These are phyloP conservation scores for Xylariaceae sp. DNA, from an alignment of 2,329 filamentous ascomycete genomes.

Conservation along the genomic window DNA sequence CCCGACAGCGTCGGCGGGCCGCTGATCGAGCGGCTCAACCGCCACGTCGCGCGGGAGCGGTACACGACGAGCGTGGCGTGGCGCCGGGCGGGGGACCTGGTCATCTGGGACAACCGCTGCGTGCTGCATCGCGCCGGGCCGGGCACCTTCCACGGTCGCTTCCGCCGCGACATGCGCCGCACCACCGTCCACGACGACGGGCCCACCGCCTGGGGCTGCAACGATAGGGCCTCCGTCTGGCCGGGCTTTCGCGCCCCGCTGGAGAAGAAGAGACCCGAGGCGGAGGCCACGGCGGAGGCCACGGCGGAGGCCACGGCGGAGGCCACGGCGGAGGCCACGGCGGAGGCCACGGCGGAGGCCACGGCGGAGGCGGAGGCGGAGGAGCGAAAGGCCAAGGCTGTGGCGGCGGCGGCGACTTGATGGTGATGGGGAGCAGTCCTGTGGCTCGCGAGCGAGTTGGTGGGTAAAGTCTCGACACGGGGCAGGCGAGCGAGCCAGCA, in stretches of 20 bases:
- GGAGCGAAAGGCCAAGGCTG: background rate
- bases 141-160: slow-evolving; percentile 40
- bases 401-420: too few species aligned
- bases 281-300: too few species aligned
- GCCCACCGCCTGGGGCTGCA: slow-evolving; percentile 30
- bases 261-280: background rate
- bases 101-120: slow-evolving; percentile 53
- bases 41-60: slow-evolving; percentile 39
- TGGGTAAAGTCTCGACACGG: too few species aligned
- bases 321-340: too few species aligned
- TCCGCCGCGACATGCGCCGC: slow-evolving; percentile 45
- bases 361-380: too few species aligned
- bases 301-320: too few species aligned
- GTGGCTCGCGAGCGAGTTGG: too few species aligned
- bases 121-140: slow-evolving; percentile 46
- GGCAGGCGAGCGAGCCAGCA: too few species aligned
- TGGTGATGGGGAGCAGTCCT: too few species aligned
- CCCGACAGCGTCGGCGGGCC: too few species aligned
- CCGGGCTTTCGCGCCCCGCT: slow-evolving; percentile 16
- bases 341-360: too few species aligned
- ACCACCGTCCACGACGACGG: slow-evolving; percentile 46
- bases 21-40: too few species aligned
- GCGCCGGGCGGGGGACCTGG: slow-evolving; percentile 40
- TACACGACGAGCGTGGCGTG: slow-evolving; percentile 40
- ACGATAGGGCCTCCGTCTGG: slow-evolving; percentile 18